A percentile compares a stretch with the other conserved stretches of the same genome.
Conservation (phyloP, 2,329 filamentous ascomycete species). For the Cadophora sp. region DNA sequence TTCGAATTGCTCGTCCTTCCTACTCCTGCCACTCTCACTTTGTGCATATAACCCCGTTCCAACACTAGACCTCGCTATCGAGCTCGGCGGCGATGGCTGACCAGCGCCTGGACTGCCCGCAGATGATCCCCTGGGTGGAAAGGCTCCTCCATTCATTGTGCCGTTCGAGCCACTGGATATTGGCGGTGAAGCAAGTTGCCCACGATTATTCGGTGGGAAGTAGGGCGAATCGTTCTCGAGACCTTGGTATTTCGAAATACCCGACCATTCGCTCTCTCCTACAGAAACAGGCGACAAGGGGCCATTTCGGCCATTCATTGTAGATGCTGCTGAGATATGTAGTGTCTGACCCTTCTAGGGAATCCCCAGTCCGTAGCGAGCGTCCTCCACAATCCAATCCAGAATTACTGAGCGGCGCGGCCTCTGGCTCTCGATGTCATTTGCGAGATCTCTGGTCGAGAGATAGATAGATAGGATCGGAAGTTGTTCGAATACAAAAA, state of each 20-base stretch:
- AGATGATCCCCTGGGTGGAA: slow-evolving; percentile 54
- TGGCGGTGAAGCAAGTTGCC: slow-evolving; percentile 72
- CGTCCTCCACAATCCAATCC: slow-evolving; percentile 29
- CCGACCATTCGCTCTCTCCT: slow-evolving; percentile 83
- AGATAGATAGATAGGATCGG: neutral
- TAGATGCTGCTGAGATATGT: slow-evolving; percentile 37
- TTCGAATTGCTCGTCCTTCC: slow-evolving; percentile 70
- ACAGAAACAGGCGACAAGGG: slow-evolving; percentile 83
- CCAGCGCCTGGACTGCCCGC: slow-evolving; percentile 58
- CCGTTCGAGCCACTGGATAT: slow-evolving; percentile 68
- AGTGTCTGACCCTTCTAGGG: slow-evolving; percentile 25
- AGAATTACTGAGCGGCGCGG: slow-evolving; percentile 21
- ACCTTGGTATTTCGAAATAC: slow-evolving; percentile 69
- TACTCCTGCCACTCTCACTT: slow-evolving; percentile 68
- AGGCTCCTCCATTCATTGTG: slow-evolving; percentile 67
- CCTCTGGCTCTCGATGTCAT: neutral
- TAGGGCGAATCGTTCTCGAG: slow-evolving; percentile 53
- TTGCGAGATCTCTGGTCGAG: slow-evolving; percentile 23
- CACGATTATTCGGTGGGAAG: slow-evolving; percentile 60
- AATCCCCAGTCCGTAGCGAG: slow-evolving; percentile 10
- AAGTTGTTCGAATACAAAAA: slow-evolving; percentile 22
- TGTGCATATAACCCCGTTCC: slow-evolving; percentile 74
- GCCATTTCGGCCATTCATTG: slow-evolving; percentile 77
- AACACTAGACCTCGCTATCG: slow-evolving; percentile 83
- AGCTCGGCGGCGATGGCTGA: slow-evolving; percentile 82